Evolutionary conservation across 2,329 filamentous ascomycete species (phyloP), one percentile per base, ranked within the genome.

Genomic region (Stagonosporopsis vannaccii): DNA sequence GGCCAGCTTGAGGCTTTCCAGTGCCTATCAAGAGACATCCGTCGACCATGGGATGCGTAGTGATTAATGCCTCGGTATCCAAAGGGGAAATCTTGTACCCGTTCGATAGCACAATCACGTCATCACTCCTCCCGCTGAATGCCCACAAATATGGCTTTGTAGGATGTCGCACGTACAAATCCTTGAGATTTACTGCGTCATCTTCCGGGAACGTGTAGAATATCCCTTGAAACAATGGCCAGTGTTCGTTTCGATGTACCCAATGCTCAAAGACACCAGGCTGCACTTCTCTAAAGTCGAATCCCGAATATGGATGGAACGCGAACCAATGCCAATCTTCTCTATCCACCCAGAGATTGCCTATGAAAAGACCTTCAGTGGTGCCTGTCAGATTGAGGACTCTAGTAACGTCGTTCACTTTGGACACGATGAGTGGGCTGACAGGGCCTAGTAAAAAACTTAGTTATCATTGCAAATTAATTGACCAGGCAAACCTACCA

Each of bases 201-300:
- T 64, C 22, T 1, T 62, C 53, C 0, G 65, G 64, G 25, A 68
- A 68, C 1, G 65, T 68, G 20, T 67, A 47, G 50, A 68, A 68
- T 47, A 67, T 59, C 23, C 33, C 33, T 15, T 35, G 33, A 15
- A 35, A 35, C n/a, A 35, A 17, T 3, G 33, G 17, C 17, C 12
- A 11, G n/a, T 35, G 33, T 15, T 35, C 33, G 33, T 35, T 35
- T 6, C 33, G 33, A 15, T 35, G 33, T 6, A 35, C 33, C 33
- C 33, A 35, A n/a, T 35, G 33, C 15, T 35, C 33, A 15, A 15
- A 17, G 33, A 15, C 17, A 17, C 15, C 33, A 15, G 5, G 3
- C 2, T 35, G 12, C 33, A 35, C 11, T 15, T 35, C 33, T 17
- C 17, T 35, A 15, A 35, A 35, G 6, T 35, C 33, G 6, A 35